phyloP scores from a whole-genome alignment of 306 rosid genomes.

The Prinsepia uniflora region DNA sequence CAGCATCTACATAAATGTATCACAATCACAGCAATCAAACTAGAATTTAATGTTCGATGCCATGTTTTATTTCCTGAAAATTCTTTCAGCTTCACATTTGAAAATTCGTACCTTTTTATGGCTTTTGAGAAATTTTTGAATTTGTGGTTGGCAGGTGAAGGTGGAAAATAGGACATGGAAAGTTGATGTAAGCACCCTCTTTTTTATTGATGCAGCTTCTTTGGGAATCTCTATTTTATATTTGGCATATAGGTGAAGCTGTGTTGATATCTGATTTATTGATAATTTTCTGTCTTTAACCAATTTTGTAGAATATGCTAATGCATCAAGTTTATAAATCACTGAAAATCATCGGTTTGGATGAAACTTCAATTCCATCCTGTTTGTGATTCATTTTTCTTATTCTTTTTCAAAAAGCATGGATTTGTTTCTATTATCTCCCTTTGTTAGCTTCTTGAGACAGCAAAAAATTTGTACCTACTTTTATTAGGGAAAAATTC shows the following conservation, averaged over 20 bases:
- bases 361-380: not conserved
- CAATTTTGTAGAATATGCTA: not conserved
- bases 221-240: not conserved
- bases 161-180: slow-evolving; percentile 88
- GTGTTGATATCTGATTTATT: not conserved
- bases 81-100: not conserved
- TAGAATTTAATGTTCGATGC: not conserved
- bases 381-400: not conserved
- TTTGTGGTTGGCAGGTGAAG: slow-evolving; percentile 69
- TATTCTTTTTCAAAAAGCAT: not conserved
- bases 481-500: not conserved
- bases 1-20: not conserved
- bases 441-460: not conserved
- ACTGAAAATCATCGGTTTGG: too few relatives aligned
- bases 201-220: not conserved
- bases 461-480: not conserved
- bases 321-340: not conserved
- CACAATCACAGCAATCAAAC: not conserved
- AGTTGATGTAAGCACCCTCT: slow-evolving; percentile 70
- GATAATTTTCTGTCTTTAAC: not conserved
- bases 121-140: not conserved
- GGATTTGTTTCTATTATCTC: not conserved
- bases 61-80: not conserved
- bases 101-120: not conserved
- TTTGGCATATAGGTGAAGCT: not conserved